Evolutionary conservation across 2,329 filamentous ascomycete species (phyloP).

Genomic region (Chrysoporthe austroafricana): DNA sequence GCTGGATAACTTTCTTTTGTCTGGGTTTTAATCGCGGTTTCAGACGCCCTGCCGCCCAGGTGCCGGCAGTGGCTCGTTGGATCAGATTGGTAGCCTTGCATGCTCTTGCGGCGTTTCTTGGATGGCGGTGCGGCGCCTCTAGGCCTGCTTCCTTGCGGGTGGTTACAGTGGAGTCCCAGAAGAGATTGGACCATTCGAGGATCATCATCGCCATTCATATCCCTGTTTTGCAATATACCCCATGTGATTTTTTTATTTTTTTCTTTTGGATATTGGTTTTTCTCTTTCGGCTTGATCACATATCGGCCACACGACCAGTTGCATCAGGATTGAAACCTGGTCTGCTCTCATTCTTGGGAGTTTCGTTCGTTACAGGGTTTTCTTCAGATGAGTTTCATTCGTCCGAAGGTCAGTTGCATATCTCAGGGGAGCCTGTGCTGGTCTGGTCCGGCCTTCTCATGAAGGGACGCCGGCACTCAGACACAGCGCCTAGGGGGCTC

Average conservation of each 20-base stretch:
- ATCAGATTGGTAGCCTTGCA: not conserved
- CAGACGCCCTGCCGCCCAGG: not conserved
- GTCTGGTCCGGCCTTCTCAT: not conserved
- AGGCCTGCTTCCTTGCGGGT: not conserved
- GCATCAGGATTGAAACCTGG: not conserved
- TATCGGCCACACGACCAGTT: constrained; percentile 1
- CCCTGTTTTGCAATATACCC: constrained; percentile 19
- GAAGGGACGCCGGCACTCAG: not conserved
- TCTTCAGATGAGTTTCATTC: not conserved
- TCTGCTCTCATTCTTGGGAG: not conserved
- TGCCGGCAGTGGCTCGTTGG: not conserved
- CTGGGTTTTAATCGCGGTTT: not conserved
- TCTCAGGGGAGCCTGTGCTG: too few species aligned
- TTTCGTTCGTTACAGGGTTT: not conserved
- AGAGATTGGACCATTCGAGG: not conserved
- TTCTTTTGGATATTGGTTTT: not conserved
- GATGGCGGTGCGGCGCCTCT: not conserved
- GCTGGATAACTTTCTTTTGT: not conserved
- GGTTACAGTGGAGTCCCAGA: not conserved
- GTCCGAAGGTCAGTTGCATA: not conserved
- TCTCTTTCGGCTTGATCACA: constrained; percentile 3
- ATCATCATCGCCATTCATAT: constrained; percentile 1
- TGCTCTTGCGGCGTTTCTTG: not conserved
- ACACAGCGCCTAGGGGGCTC: not conserved
- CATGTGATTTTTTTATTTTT: constrained; percentile 7